phyloP scores from a whole-genome alignment of 257 asterid species.

The Penstemon davidsonii region DNA sequence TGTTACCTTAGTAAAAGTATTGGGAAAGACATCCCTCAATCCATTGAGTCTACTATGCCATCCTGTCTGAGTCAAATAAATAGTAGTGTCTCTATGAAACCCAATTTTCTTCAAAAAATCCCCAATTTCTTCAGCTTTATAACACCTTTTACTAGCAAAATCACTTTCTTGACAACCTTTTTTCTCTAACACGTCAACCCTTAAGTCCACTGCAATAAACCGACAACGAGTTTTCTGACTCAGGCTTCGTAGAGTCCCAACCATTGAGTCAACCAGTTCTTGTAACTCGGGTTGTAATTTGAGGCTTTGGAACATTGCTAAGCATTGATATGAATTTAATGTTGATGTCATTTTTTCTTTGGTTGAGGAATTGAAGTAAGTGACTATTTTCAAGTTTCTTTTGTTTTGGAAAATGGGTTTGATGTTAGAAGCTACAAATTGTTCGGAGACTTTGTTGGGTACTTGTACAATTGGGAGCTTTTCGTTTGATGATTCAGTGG shows the following conservation, averaged over 20 bases:
- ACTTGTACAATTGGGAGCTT: slow-evolving; percentile 36
- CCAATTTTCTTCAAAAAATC: slow-evolving; percentile 47
- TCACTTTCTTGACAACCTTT: slow-evolving; percentile 28
- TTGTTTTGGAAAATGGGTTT: slow-evolving; percentile 43
- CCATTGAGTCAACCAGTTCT: slow-evolving; percentile 45
- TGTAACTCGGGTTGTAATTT: slow-evolving; percentile 41
- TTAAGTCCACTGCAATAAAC: slow-evolving; percentile 56
- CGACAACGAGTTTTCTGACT: slow-evolving; percentile 42
- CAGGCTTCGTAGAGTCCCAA: slow-evolving; percentile 45
- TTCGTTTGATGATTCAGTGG: slow-evolving; percentile 18
- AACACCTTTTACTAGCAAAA: slow-evolving; percentile 25
- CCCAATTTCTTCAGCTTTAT: slow-evolving; percentile 39
- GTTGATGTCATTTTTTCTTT: slow-evolving; percentile 6
- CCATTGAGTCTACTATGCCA: slow-evolving; percentile 47
- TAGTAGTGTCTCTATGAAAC: slow-evolving; percentile 38
- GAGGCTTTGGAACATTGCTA: slow-evolving; percentile 50
- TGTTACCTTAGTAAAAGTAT: slow-evolving; percentile 63
- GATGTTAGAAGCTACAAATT: slow-evolving; percentile 41
- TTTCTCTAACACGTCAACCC: slow-evolving; percentile 29
- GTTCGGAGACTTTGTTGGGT: slow-evolving; percentile 38
- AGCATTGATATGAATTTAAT: slow-evolving; percentile 33
- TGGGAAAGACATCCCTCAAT: slow-evolving; percentile 54
- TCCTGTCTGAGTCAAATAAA: slow-evolving; percentile 59
- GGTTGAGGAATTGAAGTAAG: slow-evolving; percentile 34
- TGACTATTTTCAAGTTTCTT: slow-evolving; percentile 38